Percentiles rank a stretch among this genome's conserved stretches.
phyloP scores from a whole-genome alignment of 2,329 filamentous ascomycete genomes.

The Cryphonectria japonica region DNA sequence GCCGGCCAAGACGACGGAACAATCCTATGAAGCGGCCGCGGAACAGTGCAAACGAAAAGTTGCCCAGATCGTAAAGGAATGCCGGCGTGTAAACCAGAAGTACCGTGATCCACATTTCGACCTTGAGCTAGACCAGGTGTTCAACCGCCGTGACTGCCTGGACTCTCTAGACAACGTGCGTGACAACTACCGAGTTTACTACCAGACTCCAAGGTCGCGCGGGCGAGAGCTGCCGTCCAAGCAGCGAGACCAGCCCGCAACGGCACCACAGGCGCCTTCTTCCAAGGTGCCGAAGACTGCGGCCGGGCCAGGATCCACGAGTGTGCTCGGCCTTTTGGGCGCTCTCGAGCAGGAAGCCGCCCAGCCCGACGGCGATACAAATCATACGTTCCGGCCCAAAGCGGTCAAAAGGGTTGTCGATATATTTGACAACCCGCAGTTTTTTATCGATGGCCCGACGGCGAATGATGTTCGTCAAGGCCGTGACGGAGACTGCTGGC shows the following conservation, averaged over 20 bases:
- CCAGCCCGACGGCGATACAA: conserved; percentile 22
- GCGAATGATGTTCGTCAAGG: conserved; percentile 82
- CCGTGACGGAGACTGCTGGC: conserved; percentile 81
- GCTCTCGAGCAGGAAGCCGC: conserved; percentile 20
- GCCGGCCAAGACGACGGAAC: conserved; percentile 58
- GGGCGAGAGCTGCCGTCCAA: conserved; percentile 33
- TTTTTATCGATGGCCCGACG: conserved; percentile 77
- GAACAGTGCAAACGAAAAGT: conserved; percentile 69
- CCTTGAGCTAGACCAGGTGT: conserved; percentile 76
- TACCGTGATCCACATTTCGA: conserved; percentile 89
- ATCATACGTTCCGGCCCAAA: conserved; percentile 45
- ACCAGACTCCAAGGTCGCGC: conserved; percentile 18
- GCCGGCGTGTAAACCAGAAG: conserved; percentile 78
- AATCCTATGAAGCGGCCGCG: conserved; percentile 74
- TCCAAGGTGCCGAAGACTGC: conserved; percentile 15
- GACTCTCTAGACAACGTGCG: conserved; percentile 46
- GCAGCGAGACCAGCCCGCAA: conserved; percentile 25
- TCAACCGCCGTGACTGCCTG: conserved; percentile 54
- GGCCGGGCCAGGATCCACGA: neutral
- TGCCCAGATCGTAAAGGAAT: conserved; percentile 65
- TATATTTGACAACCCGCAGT: conserved; percentile 76
- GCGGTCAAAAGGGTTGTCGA: conserved; percentile 72
- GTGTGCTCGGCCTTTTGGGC: conserved; percentile 15
- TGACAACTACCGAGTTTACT: conserved; percentile 23
- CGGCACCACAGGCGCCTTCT: too few relatives aligned